These are phyloP conservation scores for Amanita fuliginea DNA, from an alignment of 768 basidiomycete genomes.

Conservation along the genomic window DNA sequence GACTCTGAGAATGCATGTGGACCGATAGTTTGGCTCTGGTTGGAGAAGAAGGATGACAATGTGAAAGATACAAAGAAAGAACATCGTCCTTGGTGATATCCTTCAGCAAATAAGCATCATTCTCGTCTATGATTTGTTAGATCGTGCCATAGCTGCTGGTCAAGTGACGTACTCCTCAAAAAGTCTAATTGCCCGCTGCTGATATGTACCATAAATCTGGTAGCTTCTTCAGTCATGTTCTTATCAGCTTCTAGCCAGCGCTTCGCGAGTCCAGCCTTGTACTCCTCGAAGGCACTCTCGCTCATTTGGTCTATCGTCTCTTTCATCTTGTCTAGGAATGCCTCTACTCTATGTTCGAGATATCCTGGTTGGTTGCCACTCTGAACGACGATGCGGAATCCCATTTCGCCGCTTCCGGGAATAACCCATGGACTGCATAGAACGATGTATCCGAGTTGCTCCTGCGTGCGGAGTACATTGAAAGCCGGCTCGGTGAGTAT, in stretches of 20 bases:
- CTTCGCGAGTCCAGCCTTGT: slow-evolving; percentile 66
- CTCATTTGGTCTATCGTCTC: slow-evolving; percentile 56
- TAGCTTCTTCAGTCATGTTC: slow-evolving; percentile 75
- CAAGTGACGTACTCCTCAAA: slow-evolving; percentile 50
- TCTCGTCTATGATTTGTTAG: slow-evolving; percentile 37
- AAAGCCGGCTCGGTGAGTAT: slow-evolving; percentile 90
- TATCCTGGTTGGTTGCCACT: slow-evolving; percentile 73
- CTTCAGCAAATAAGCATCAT: slow-evolving; percentile 59
- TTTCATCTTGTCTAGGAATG: slow-evolving; percentile 73
- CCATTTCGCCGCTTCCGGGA: slow-evolving; percentile 57
- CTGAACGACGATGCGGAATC: slow-evolving; percentile 79
- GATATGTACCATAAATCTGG: slow-evolving; percentile 60
- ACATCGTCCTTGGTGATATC: slow-evolving; percentile 68
- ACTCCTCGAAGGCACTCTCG: slow-evolving; percentile 63
- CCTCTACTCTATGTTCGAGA: slow-evolving; percentile 81
- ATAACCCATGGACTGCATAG: slow-evolving; percentile 45
- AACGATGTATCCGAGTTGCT: slow-evolving; percentile 94
- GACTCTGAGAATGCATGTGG: slow-evolving; percentile 67
- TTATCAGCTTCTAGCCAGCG: slow-evolving; percentile 82
- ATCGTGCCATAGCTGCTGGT: background rate
- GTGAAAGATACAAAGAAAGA: slow-evolving; percentile 52
- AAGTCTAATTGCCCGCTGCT: slow-evolving; percentile 82
- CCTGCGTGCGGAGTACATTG: slow-evolving; percentile 81
- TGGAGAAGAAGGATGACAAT: slow-evolving; percentile 58
- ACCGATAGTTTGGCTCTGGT: slow-evolving; percentile 76